Base-by-base conservation (phyloP, 495 filamentous ascomycete genomes). In the Ramalina intermedia region DNA sequence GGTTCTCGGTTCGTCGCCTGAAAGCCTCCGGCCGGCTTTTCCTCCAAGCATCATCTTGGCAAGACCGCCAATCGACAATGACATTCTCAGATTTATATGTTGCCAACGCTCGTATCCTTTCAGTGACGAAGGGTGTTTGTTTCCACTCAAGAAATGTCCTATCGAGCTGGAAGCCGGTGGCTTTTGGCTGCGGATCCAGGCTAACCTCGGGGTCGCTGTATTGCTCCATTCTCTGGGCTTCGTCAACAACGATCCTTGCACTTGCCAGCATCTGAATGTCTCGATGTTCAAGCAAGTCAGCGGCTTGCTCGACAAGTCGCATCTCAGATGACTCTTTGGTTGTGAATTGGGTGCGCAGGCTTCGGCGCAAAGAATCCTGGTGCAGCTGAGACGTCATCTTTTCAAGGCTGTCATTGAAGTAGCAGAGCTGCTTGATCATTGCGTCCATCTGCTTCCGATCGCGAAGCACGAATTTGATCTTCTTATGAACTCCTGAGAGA, bases 11-110 rank as follows among this genome's bases (percentile, higher is more conserved):
- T 41, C 57, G 47, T 35, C 36, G 36, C 33, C 47, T 44, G 37
- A 60, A 60, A 23, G 55, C 57, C 11, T 17, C 43, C 7, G 55
- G 55, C 21, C 58, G 14, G 13, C 45, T 16, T 37, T 44, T 38
- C 27, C 57, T 46, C 57, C 57, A 60, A 18, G 47, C 43, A 24
- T 60, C 52, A 27, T 60, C 55, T 29, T 40, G 55, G 41, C 51
- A 60, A 18, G 33, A 29, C n/a, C 57, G 26, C 55, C 55, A 60
- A 38, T 58, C 57, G 14, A 60, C 52, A n/a, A 58, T 52, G 26
- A 60, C 53, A 23, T 23, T 41, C 42, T 58, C 54, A n/a, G 36
- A 44, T 14, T 23, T 39, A 16, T 43, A 58, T 16, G 42, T 58
- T 13, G 55, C 57, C 37, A 51, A 37, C 27, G 55, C 48, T 13